Conservation (phyloP, 768 basidiomycete species). For the Naematelia encephala region DNA sequence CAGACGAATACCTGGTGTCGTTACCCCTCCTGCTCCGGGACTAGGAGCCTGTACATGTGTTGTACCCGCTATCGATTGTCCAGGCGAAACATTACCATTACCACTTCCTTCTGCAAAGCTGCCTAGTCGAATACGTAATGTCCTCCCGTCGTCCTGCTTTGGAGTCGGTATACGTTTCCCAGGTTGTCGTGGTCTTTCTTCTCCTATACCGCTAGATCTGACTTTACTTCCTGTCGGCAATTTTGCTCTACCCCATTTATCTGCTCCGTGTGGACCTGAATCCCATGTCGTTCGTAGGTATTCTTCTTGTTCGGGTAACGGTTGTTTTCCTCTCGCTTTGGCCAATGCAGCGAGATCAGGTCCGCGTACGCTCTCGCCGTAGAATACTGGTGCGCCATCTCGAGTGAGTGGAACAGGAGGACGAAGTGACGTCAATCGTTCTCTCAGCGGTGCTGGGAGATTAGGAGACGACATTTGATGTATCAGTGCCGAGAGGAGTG, state of each 20-base stretch:
- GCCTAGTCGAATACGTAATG: neutral
- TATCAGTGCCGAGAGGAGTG: slow-evolving; percentile 19
- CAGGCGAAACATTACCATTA: neutral
- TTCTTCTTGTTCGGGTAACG: slow-evolving; percentile 7
- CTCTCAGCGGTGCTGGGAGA: slow-evolving; percentile 30
- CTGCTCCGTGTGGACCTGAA: slow-evolving; percentile 26
- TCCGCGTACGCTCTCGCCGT: slow-evolving; percentile 33
- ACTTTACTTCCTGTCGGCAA: slow-evolving; percentile 40
- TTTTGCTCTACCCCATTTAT: slow-evolving; percentile 27
- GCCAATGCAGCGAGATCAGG: slow-evolving; percentile 24
- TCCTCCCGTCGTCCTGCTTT: neutral
- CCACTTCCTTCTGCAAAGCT: neutral
- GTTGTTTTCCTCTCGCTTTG: slow-evolving; percentile 33
- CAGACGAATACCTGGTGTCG: neutral
- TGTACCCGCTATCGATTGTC: too few species aligned
- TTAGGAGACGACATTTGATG: slow-evolving; percentile 32
- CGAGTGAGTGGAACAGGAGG: slow-evolving; percentile 26
- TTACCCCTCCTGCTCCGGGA: neutral
- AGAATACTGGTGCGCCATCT: slow-evolving; percentile 26
- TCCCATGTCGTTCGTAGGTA: slow-evolving; percentile 36
- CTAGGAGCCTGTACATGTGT: neutral
- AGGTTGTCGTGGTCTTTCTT: slow-evolving; percentile 21
- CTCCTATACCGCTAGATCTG: slow-evolving; percentile 25
- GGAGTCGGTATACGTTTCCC: too few species aligned
- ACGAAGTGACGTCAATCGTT: slow-evolving; percentile 32